A percentile compares a stretch with the other conserved stretches of the same genome.
Conservation (phyloP, 129 eudicot genomes). For the Flaveria sonorensis region DNA sequence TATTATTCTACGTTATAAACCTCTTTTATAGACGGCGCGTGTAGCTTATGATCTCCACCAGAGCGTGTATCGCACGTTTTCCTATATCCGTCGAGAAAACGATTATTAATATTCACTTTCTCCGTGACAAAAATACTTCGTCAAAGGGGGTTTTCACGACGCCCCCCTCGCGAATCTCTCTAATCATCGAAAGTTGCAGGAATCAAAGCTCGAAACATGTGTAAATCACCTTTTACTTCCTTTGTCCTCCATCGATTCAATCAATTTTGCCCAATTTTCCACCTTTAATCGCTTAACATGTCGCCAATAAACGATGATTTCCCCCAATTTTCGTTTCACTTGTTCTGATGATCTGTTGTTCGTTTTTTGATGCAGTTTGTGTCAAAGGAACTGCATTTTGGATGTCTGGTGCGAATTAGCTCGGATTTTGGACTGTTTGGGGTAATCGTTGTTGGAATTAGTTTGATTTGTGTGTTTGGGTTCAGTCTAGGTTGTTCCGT, state of each 20-base stretch:
- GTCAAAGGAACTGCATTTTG: conserved; percentile 33
- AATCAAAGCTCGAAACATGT: conserved; percentile 32
- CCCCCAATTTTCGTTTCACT: conserved; percentile 15
- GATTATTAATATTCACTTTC: background rate
- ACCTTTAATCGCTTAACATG: background rate
- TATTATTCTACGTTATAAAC: background rate
- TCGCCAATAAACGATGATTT: background rate
- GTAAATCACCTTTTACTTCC: conserved; percentile 21
- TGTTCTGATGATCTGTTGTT: background rate
- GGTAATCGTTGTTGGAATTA: conserved; percentile 15
- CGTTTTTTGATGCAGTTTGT: conserved; percentile 10
- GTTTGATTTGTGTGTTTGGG: background rate
- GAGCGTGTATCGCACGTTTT: background rate
- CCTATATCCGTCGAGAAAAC: background rate
- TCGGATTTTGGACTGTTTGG: conserved; percentile 26
- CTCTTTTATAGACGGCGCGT: background rate
- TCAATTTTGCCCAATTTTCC: conserved; percentile 2
- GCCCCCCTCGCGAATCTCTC: conserved; percentile 20
- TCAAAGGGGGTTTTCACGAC: conserved; percentile 24
- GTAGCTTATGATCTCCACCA: background rate
- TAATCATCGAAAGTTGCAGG: conserved; percentile 6
- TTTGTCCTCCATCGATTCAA: conserved; percentile 22
- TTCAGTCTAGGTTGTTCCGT: conserved; percentile 2
- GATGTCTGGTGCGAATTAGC: conserved; percentile 18
- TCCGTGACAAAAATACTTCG: conserved; percentile 19